Percentiles rank a stretch among this genome's conserved stretches.
Evolutionary conservation across 2,329 filamentous ascomycete genomes (phyloP).

Genomic region (Trichoderma semiorbis): DNA sequence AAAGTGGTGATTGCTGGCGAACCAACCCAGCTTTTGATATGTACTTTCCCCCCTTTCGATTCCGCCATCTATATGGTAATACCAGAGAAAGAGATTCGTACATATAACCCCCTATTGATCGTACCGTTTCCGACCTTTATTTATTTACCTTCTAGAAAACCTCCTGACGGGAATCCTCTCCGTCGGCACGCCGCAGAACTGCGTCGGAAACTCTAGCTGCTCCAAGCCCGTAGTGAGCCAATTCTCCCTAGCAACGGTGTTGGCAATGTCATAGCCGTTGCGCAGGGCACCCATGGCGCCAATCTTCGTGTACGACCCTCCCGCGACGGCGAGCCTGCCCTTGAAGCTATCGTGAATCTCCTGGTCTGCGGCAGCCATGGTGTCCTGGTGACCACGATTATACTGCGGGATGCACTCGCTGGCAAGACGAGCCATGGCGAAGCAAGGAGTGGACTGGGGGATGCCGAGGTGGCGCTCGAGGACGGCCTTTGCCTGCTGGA

Average conservation of each 20-base stretch:
- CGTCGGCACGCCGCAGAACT: slow-evolving; percentile 27
- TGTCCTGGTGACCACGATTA: slow-evolving; percentile 67
- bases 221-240: slow-evolving; percentile 32
- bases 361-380: slow-evolving; percentile 55
- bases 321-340: slow-evolving; percentile 62
- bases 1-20: neutral
- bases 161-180: slow-evolving; percentile 28
- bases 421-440: slow-evolving; percentile 57
- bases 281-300: slow-evolving; percentile 52
- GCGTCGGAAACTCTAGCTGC: slow-evolving; percentile 23
- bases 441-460: slow-evolving; percentile 51
- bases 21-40: neutral
- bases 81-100: neutral
- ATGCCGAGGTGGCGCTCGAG: slow-evolving; percentile 74
- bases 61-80: neutral
- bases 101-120: neutral
- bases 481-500: slow-evolving; percentile 65
- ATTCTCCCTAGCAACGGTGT: slow-evolving; percentile 20
- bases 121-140: neutral
- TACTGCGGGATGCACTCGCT: slow-evolving; percentile 88
- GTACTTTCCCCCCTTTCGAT: neutral
- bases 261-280: slow-evolving; percentile 36
- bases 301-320: slow-evolving; percentile 51
- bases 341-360: slow-evolving; percentile 55
- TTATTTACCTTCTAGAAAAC: slow-evolving; percentile 16